Conservation (phyloP, 2,329 filamentous ascomycete species). For the Arthrobotrys megalospora region DNA sequence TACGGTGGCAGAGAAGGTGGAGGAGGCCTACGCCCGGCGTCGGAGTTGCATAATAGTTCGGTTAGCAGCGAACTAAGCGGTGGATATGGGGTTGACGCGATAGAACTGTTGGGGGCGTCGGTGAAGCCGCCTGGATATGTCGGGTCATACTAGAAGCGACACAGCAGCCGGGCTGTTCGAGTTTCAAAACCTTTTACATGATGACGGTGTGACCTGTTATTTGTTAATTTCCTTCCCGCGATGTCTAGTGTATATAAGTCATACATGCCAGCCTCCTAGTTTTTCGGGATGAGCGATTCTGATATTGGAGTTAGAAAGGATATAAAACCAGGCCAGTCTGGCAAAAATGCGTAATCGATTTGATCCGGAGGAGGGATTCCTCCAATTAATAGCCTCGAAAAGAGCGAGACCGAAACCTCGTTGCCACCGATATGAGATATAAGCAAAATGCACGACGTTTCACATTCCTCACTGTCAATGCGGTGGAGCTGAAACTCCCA, state of each 20-base stretch:
- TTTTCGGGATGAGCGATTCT: conserved; percentile 39
- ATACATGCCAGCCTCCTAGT: not conserved
- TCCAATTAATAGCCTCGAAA: not conserved
- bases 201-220: not conserved
- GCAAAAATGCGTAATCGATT: not conserved
- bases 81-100: conserved; percentile 7
- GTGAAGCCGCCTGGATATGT: conserved; percentile 38
- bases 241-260: conserved; percentile 13
- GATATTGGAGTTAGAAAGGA: not conserved
- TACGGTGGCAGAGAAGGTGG: not conserved
- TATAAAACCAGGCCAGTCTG: conserved; percentile 22
- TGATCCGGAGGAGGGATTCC: not conserved
- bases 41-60: conserved; percentile 16
- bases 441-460: conserved; percentile 25
- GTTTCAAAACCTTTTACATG: not conserved
- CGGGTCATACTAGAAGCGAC: not conserved
- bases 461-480: not conserved
- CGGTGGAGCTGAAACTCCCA: conserved; percentile 12
- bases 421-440: conserved; percentile 9
- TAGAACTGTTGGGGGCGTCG: conserved; percentile 22
- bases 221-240: not conserved
- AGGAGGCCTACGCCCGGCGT: conserved; percentile 17
- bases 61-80: conserved; percentile 37
- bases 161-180: not conserved
- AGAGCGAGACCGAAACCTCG: conserved; percentile 1